phyloP scores from a whole-genome alignment of 1,284 basidiomycete species.

The Schizophyllum commune region DNA sequence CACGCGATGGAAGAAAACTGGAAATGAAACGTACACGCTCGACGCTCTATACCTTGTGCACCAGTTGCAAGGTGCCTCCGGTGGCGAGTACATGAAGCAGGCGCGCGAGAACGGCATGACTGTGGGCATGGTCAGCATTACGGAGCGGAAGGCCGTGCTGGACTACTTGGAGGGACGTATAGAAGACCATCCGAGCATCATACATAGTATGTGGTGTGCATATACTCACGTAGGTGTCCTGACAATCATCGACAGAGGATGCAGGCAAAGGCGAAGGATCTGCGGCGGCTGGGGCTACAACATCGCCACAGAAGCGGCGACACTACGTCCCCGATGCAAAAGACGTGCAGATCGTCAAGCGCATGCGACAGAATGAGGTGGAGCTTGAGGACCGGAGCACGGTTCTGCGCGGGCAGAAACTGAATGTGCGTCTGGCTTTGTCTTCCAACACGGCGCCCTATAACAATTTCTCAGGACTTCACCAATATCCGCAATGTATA shows the following conservation, averaged over 20 bases:
- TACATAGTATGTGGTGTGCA: neutral
- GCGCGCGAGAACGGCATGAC: conserved; percentile 66
- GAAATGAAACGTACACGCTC: conserved; percentile 65
- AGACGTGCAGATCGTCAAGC: conserved; percentile 81
- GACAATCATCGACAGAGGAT: neutral
- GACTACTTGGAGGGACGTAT: conserved; percentile 77
- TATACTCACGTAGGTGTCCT: neutral
- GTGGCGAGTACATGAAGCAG: conserved; percentile 83
- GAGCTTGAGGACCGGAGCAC: conserved; percentile 72
- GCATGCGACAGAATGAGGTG: conserved; percentile 64
- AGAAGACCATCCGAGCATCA: conserved; percentile 26
- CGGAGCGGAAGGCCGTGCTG: conserved; percentile 75
- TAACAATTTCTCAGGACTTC: conserved; percentile 52
- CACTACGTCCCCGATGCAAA: conserved; percentile 66
- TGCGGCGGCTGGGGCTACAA: conserved; percentile 28
- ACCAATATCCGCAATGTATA: conserved; percentile 51
- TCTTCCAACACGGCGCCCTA: conserved; percentile 1
- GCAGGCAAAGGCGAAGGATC: neutral
- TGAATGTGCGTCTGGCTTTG: conserved; percentile 46
- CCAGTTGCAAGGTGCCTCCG: conserved; percentile 61
- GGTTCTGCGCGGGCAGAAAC: conserved; percentile 68
- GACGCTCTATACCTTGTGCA: conserved; percentile 80
- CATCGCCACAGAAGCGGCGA: conserved; percentile 58
- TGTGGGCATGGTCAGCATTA: conserved; percentile 76
- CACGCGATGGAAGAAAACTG: conserved; percentile 66